Evolutionary conservation across 1,139 yeast species (phyloP).

Genomic region (Protomyces macrosporus): DNA sequence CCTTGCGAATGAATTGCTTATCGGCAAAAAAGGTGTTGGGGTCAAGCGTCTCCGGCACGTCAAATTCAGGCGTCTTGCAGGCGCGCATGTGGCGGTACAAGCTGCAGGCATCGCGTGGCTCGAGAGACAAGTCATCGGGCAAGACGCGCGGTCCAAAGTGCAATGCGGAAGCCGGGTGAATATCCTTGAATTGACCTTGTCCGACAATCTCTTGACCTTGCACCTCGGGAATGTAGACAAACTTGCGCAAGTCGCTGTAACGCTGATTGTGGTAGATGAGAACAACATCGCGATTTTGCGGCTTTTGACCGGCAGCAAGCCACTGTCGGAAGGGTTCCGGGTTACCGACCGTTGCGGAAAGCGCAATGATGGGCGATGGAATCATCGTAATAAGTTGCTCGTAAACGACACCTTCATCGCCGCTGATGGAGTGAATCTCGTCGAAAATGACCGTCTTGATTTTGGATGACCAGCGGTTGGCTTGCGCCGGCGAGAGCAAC

Average conservation of each 20-base stretch:
- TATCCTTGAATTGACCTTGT: conserved; percentile 16
- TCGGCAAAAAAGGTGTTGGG: conserved; percentile 24
- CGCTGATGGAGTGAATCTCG: conserved; percentile 27
- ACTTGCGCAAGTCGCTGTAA: conserved; percentile 27
- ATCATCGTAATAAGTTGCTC: conserved; percentile 25
- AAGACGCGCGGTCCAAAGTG: conserved; percentile 25
- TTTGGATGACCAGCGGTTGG: conserved; percentile 27
- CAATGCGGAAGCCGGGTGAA: conserved; percentile 27
- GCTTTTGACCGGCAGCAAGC: conserved; percentile 27
- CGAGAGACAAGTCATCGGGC: conserved; percentile 26
- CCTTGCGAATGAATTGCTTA: conserved; percentile 25
- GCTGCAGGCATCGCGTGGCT: conserved; percentile 25
- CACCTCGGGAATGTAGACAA: conserved; percentile 25
- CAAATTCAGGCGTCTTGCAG: conserved; percentile 25
- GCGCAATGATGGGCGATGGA: conserved; percentile 29
- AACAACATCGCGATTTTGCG: conserved; percentile 23
- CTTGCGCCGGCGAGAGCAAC: conserved; percentile 28
- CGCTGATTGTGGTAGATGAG: conserved; percentile 26
- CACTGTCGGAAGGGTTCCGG: conserved; percentile 25
- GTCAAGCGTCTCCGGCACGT: conserved; percentile 24
- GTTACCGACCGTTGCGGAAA: conserved; percentile 29
- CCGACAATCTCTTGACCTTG: conserved; percentile 15
- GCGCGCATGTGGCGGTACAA: conserved; percentile 23
- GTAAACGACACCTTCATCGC: conserved; percentile 27
- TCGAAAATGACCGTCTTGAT: conserved; percentile 27